Conservation (phyloP, 208 protist species). For the Trichomonas gallinae region DNA sequence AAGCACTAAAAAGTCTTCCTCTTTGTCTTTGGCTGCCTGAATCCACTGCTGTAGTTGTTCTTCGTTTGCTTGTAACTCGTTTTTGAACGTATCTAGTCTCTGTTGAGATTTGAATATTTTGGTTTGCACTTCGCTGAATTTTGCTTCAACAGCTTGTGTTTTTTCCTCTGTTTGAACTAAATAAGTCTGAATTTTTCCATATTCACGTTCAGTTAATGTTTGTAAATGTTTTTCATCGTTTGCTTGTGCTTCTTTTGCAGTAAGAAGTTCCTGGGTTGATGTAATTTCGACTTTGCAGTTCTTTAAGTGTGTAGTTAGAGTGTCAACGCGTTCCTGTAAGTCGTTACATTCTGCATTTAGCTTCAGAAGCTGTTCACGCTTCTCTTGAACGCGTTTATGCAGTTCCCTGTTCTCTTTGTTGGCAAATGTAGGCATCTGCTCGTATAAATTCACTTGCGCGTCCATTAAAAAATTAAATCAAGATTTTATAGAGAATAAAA, state of each 20-base stretch:
- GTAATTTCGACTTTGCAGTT: not conserved
- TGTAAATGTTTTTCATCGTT: conserved; percentile 4
- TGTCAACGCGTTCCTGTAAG: not conserved
- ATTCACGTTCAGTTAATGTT: not conserved
- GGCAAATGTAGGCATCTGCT: not conserved
- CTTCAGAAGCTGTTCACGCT: not conserved
- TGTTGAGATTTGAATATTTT: not conserved
- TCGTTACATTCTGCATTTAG: not conserved
- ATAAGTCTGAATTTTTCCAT: not conserved
- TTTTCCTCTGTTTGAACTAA: not conserved
- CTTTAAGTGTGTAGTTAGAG: not conserved
- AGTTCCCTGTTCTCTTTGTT: not conserved
- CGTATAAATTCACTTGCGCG: not conserved
- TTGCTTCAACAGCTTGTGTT: not conserved
- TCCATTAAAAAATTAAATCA: not conserved
- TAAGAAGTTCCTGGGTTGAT: not conserved
- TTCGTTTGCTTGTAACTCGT: not conserved
- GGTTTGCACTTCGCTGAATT: not conserved
- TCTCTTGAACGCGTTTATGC: not conserved
- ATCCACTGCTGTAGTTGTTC: conserved; percentile 9
- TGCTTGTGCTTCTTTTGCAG: not conserved
- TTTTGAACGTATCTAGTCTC: not conserved
- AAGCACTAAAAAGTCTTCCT: not conserved
- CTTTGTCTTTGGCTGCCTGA: not conserved
- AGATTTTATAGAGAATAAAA: not conserved